Evolutionary conservation across 768 basidiomycete species (phyloP).

Genomic region (Termitomyces sp.): DNA sequence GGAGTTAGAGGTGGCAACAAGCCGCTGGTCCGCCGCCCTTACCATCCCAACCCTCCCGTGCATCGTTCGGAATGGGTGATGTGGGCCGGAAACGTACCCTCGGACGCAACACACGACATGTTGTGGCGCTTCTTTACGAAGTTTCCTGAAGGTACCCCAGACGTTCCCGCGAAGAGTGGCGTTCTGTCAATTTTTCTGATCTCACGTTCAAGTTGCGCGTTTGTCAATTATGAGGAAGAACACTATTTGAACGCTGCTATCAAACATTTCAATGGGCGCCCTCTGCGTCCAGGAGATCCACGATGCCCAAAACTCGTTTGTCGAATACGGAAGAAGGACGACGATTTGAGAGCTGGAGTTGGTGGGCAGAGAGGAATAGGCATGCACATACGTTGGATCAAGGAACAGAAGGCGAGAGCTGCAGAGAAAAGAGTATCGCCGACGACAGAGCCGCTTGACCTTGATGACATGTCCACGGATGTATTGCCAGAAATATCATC

Average conservation of each 20-base stretch:
- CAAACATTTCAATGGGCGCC: slow-evolving; percentile 63
- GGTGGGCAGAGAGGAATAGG: slow-evolving; percentile 87
- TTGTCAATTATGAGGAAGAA: slow-evolving; percentile 81
- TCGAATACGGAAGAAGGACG: slow-evolving; percentile 73
- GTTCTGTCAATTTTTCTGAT: slow-evolving; percentile 90
- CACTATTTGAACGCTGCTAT: slow-evolving; percentile 65
- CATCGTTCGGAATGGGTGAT: slow-evolving; percentile 90
- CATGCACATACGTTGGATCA: slow-evolving; percentile 82
- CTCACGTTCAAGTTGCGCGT: slow-evolving; percentile 91
- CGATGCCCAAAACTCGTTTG: slow-evolving; percentile 81
- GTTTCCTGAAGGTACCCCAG: slow-evolving; percentile 11
- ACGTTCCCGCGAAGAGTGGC: slow-evolving; percentile 35
- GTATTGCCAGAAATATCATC: slow-evolving; percentile 24
- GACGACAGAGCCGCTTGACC: slow-evolving; percentile 13
- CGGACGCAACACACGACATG: slow-evolving; percentile 80
- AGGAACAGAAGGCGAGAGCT: slow-evolving; percentile 48
- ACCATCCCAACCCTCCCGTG: slow-evolving; percentile 69
- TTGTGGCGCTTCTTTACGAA: slow-evolving; percentile 80
- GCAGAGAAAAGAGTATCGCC: slow-evolving; percentile 16
- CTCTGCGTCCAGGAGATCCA: slow-evolving; percentile 66
- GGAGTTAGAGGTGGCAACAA: slow-evolving; percentile 21
- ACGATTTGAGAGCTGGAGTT: slow-evolving; percentile 87
- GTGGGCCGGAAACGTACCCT: slow-evolving; percentile 94
- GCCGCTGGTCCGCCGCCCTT: slow-evolving; percentile 44
- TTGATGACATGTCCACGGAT: slow-evolving; percentile 23